Evolutionary conservation across 2,329 filamentous ascomycete genomes (phyloP), one percentile per base, ranked within the genome.

Genomic region (Cercospora sp.): DNA sequence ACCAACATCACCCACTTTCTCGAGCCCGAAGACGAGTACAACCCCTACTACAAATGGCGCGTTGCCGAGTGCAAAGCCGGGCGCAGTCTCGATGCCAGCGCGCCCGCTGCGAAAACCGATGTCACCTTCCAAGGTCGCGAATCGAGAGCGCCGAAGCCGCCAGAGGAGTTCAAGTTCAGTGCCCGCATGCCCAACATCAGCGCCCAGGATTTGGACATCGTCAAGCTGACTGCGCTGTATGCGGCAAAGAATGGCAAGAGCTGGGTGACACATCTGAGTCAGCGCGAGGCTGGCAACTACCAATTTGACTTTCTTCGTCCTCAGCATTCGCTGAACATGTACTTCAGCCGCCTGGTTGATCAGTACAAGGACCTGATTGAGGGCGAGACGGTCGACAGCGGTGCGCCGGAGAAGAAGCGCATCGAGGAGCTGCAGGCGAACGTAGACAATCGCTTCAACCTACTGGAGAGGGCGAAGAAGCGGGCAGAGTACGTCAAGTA

Each of bases 161-260:
- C 95, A 16, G 87, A 91, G 66, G 91, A 94, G 75, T 98, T 96
- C 77, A 88, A 91, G 73, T 99, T 97, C 82, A 97, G 93, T 65
- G 94, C 95, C 74, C 91, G 94, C 78, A 97, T 98, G 92, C 95
- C 95, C 67, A 94, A 94, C 73, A 97, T 99, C 82, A 97, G 91
- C 81, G 93, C 96, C 72, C 92, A 97, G 80, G 95, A 99, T 84
- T 83, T 98, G 69, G 88, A 89, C 63, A 84, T 90, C 26, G 82
- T 89, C 67, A 87, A 85, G 71, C 81, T 97, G 76, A 97, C 94
- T 40, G 95, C 95, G 20, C 84, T 97, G 28, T 97, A 95, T 80
- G 93, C 94, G 60, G 95, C 95, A 63, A 94, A 94, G 81, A 94
- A 97, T 76, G 95, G 95, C 13, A 90, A 94, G 69, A 89, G 91